A percentile compares a stretch with the other conserved stretches of the same genome.
These are phyloP conservation scores for Knoxdaviesia capensis DNA, from an alignment of 2,329 filamentous ascomycete species.

Conservation along the genomic window DNA sequence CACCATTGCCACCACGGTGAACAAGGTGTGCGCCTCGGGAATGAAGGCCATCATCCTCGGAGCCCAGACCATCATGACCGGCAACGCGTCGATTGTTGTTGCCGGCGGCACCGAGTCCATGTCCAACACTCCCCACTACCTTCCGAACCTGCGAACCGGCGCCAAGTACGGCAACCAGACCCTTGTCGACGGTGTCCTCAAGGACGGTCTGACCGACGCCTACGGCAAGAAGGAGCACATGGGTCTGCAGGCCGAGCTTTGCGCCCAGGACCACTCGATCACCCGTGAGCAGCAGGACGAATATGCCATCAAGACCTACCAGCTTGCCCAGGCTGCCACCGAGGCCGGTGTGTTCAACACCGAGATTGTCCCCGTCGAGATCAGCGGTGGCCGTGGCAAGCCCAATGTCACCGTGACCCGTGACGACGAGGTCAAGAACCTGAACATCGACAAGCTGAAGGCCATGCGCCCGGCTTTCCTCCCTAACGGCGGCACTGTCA, in stretches of 20 bases:
- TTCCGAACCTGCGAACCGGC: constrained; percentile 66
- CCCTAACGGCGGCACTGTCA: constrained; percentile 68
- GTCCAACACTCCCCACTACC: constrained; percentile 95
- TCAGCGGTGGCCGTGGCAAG: constrained; percentile 79
- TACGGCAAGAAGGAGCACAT: constrained; percentile 90
- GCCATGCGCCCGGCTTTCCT: constrained; percentile 71
- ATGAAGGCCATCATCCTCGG: constrained; percentile 89
- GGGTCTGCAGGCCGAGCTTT: constrained; percentile 85
- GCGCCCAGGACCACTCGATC: constrained; percentile 65
- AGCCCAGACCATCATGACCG: constrained; percentile 93
- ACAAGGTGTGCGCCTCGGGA: constrained; percentile 96
- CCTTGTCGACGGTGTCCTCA: constrained; percentile 77
- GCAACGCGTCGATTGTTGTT: constrained; percentile 80
- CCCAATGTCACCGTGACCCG: constrained; percentile 58
- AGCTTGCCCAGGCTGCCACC: constrained; percentile 76
- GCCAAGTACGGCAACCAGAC: constrained; percentile 87
- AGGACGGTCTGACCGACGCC: constrained; percentile 86
- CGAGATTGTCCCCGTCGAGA: constrained; percentile 80
- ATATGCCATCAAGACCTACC: constrained; percentile 88
- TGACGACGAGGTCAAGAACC: constrained; percentile 94
- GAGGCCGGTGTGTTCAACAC: constrained; percentile 61
- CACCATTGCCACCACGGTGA: constrained; percentile 78
- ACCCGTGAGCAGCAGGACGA: constrained; percentile 76
- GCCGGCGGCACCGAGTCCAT: constrained; percentile 95
- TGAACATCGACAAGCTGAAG: constrained; percentile 67